A percentile compares a stretch with the other conserved stretches of the same genome.
Conservation (phyloP, 2,329 filamentous ascomycete genomes). For the Aspergillus versicolor region DNA sequence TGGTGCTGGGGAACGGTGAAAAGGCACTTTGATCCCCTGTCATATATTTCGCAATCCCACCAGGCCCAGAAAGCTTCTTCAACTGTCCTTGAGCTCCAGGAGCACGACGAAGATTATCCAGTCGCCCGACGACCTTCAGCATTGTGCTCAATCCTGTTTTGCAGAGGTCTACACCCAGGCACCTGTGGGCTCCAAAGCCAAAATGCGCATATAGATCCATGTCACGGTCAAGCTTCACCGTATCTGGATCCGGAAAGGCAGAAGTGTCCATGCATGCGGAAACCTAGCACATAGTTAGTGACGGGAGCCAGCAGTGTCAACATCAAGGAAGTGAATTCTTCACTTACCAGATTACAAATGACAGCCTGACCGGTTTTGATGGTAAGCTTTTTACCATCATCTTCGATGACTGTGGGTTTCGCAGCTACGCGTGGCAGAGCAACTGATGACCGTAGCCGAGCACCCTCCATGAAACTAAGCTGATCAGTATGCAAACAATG, state of each 20-base stretch:
- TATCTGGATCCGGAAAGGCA: slow-evolving; percentile 39
- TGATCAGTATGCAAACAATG: not conserved
- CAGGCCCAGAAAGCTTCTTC: slow-evolving; percentile 40
- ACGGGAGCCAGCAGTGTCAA: not conserved
- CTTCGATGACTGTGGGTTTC: slow-evolving; percentile 33
- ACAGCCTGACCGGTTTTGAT: slow-evolving; percentile 38
- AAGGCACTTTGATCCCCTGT: slow-evolving; percentile 43
- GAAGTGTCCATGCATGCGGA: slow-evolving; percentile 36
- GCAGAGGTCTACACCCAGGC: slow-evolving; percentile 51
- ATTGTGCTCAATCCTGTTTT: slow-evolving; percentile 38
- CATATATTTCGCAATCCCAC: slow-evolving; percentile 46
- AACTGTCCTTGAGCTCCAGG: slow-evolving; percentile 42
- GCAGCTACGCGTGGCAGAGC: slow-evolving; percentile 37
- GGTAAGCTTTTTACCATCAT: slow-evolving; percentile 31
- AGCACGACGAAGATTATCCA: slow-evolving; percentile 43
- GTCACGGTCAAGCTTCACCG: slow-evolving; percentile 62
- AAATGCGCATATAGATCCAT: slow-evolving; percentile 65
- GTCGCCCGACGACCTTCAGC: slow-evolving; percentile 40
- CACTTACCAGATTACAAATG: slow-evolving; percentile 37
- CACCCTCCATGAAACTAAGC: slow-evolving; percentile 41
- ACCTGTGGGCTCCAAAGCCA: slow-evolving; percentile 62
- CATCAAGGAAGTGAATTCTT: not conserved
- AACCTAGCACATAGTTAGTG: slow-evolving; percentile 23
- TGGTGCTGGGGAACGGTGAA: slow-evolving; percentile 44
- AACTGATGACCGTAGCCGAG: slow-evolving; percentile 39